Evolutionary conservation across 208 protist genomes (phyloP).

Genomic region (Crithidia mellificae): DNA sequence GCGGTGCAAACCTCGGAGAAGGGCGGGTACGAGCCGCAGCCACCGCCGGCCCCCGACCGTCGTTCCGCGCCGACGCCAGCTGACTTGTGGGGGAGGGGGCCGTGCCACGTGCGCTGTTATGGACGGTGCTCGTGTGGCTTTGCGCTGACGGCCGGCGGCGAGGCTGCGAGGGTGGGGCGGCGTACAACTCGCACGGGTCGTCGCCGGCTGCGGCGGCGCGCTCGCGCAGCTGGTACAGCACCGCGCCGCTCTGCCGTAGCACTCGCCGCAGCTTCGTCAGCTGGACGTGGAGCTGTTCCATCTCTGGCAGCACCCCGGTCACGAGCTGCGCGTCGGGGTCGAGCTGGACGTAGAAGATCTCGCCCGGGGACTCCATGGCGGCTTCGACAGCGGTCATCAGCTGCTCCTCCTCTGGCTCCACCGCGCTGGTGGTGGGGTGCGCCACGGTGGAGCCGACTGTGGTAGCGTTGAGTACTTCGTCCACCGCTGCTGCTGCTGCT

Average conservation of each 20-base stretch:
- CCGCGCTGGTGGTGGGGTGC: background rate
- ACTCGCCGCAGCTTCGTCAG: conserved; percentile 24
- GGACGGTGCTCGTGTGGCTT: no score
- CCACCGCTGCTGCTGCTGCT: background rate
- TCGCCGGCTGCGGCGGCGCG: conserved; percentile 16
- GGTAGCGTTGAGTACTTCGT: background rate
- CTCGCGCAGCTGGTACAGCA: conserved; percentile 23
- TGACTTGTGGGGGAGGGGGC: background rate
- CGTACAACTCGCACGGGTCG: conserved; percentile 20
- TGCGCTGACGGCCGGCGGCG: background rate
- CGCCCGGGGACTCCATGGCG: conserved; percentile 8
- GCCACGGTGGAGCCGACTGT: background rate
- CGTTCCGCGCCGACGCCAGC: background rate
- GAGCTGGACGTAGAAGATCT: conserved; percentile 36
- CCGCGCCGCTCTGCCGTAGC: conserved; percentile 21
- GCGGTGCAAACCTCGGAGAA: conserved; percentile 2
- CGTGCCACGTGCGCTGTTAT: no score
- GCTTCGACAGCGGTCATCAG: conserved; percentile 5
- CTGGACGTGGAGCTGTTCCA: conserved; percentile 36
- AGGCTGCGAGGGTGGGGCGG: conserved; percentile 7
- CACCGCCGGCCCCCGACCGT: background rate
- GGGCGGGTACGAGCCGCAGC: conserved; percentile 2
- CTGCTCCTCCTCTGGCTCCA: conserved; percentile 2
- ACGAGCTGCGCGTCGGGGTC: conserved; percentile 28
- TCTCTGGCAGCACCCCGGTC: conserved; percentile 33